phyloP scores from a whole-genome alignment of 108 stramenopile species.

The Chaetoceros tenuissimus region DNA sequence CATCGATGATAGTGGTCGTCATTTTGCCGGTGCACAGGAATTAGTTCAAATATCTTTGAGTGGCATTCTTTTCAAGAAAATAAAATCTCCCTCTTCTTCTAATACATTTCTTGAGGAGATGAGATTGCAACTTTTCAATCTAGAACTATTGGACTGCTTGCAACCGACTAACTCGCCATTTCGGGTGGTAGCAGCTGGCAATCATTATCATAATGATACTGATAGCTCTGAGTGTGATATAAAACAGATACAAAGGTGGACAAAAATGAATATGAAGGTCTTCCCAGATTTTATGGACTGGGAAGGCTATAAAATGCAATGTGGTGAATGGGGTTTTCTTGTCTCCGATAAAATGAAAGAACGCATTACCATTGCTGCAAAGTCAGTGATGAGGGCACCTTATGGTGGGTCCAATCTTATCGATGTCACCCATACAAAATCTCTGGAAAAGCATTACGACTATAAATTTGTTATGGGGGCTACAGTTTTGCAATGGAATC shows the following conservation, averaged over 20 bases:
- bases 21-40: slow-evolving; percentile 56
- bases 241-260: neutral
- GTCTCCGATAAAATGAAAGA: slow-evolving; percentile 1
- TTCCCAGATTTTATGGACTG: slow-evolving; percentile 5
- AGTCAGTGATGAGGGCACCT: neutral
- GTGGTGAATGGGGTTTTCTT: slow-evolving; percentile 10
- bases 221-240: too few relatives aligned
- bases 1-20: slow-evolving; percentile 57
- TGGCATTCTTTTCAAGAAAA: slow-evolving; percentile 16
- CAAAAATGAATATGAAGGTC: neutral
- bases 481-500: slow-evolving; percentile 64
- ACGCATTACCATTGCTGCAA: neutral
- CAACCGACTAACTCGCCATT: slow-evolving; percentile 46
- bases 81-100: too few relatives aligned
- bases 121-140: slow-evolving; percentile 12
- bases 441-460: neutral
- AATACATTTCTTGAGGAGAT: slow-evolving; percentile 3
- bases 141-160: slow-evolving; percentile 52
- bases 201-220: neutral
- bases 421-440: neutral
- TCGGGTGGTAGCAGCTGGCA: slow-evolving; percentile 31
- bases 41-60: slow-evolving; percentile 30
- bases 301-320: slow-evolving; percentile 10
- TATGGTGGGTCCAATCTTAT: neutral
- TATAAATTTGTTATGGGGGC: slow-evolving; percentile 8